Evolutionary conservation across 2,329 filamentous ascomycete genomes (phyloP).

Genomic region (Geosmithia putterillii): DNA sequence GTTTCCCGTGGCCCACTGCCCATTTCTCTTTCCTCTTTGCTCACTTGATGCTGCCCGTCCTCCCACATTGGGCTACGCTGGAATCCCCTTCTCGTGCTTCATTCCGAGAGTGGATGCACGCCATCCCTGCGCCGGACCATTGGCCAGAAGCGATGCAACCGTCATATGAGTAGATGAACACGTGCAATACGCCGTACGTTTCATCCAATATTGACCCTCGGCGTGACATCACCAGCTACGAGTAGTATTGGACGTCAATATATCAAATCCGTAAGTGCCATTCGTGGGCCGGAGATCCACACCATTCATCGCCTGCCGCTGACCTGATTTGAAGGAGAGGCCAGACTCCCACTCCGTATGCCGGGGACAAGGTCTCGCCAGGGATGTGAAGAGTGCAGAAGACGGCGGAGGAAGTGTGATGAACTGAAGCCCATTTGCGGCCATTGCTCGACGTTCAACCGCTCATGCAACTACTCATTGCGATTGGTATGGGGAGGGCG

Average conservation of each 20-base stretch:
- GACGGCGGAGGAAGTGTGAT: conserved; percentile 14
- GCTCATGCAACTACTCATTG: conserved; percentile 11
- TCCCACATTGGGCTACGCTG: not conserved
- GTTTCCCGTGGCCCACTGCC: too few species aligned
- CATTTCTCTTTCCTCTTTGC: too few species aligned
- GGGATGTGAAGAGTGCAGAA: conserved; percentile 15
- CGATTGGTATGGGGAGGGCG: conserved; percentile 11
- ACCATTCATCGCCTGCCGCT: not conserved
- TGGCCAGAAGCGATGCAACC: not conserved
- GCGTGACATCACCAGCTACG: too few species aligned
- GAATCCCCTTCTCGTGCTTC: too few species aligned
- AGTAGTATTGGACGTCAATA: not conserved
- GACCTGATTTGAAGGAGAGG: not conserved
- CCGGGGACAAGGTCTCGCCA: conserved; percentile 11
- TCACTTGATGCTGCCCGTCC: too few species aligned
- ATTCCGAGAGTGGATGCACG: too few species aligned
- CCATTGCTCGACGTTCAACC: conserved; percentile 7
- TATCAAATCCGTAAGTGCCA: not conserved
- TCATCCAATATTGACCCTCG: not conserved
- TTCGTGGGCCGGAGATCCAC: not conserved
- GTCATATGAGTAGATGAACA: not conserved
- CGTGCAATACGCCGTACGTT: not conserved
- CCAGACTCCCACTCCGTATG: conserved; percentile 9
- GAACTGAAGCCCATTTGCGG: conserved; percentile 12
- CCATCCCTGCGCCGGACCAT: not conserved